Percentiles rank a stretch among this genome's conserved stretches.
Conservation (phyloP, 148 eudicot species). For the Gaultheria prostrata region DNA sequence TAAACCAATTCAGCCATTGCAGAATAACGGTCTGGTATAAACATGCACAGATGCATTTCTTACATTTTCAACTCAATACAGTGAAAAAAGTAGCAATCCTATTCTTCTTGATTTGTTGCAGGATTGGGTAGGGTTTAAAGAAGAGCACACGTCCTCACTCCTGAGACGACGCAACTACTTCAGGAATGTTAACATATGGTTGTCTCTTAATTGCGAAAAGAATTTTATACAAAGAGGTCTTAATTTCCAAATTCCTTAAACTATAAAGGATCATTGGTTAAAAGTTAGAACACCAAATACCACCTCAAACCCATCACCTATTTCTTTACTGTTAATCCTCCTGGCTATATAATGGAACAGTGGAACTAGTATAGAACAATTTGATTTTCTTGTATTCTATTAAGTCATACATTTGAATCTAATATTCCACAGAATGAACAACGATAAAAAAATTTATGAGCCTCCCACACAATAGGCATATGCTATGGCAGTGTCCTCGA, state of each 20-base stretch:
- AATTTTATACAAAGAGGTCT: background rate
- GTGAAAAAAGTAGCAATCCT: background rate
- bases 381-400: background rate
- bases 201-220: background rate
- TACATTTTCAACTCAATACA: background rate
- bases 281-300: background rate
- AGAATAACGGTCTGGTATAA: background rate
- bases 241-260: background rate
- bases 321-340: background rate
- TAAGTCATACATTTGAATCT: background rate
- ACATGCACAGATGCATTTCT: background rate
- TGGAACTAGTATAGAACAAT: background rate
- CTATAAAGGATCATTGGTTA: background rate
- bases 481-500: background rate
- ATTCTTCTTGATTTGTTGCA: background rate
- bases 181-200: background rate
- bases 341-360: background rate
- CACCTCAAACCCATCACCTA: slow-evolving; percentile 7
- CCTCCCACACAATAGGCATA: background rate
- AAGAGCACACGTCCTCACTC: background rate
- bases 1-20: background rate
- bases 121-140: background rate
- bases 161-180: background rate
- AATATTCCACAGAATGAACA: background rate
- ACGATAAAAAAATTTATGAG: background rate